Conservation (phyloP, 352 stramenopile genomes). For the Phytophthora palmivora region DNA sequence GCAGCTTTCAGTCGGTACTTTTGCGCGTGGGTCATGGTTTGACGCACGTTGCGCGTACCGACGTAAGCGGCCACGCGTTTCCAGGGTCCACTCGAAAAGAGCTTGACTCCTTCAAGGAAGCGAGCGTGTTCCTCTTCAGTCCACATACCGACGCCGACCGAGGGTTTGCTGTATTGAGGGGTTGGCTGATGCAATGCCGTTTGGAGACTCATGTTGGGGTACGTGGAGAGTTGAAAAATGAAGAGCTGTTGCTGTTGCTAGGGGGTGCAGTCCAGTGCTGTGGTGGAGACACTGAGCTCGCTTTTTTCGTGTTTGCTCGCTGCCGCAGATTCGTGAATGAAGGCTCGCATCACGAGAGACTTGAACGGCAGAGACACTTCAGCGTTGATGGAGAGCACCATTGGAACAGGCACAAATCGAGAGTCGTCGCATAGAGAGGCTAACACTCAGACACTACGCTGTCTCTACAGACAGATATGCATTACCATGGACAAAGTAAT, state of each 20-base stretch:
- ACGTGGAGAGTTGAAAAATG: constrained; percentile 25
- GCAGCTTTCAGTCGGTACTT: constrained; percentile 79
- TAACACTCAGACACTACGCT: too few species aligned
- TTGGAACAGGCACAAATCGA: too few species aligned
- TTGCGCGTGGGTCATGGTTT: too few species aligned
- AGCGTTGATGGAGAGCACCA: too few species aligned
- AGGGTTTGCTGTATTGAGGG: constrained; percentile 24
- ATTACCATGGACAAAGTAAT: too few species aligned
- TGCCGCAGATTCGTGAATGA: constrained; percentile 43
- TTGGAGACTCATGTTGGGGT: constrained; percentile 32
- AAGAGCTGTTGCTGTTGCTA: constrained; percentile 13
- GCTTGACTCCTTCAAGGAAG: constrained; percentile 79
- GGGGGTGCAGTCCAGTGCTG: constrained; percentile 2
- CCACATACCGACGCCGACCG: constrained; percentile 57
- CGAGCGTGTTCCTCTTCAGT: constrained; percentile 73
- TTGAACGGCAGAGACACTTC: constrained; percentile 40
- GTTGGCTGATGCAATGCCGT: constrained; percentile 3
- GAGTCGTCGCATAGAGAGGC: too few species aligned
- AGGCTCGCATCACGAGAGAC: constrained; percentile 21
- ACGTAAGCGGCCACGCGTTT: constrained; percentile 78
- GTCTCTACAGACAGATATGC: too few species aligned
- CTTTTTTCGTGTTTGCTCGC: constrained; percentile 29
- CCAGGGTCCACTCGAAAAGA: constrained; percentile 77
- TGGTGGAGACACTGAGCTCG: background rate
- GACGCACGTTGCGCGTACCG: constrained; percentile 76